phyloP scores from a whole-genome alignment of 2,329 filamentous ascomycete genomes.

The Xylariaceae sp. region DNA sequence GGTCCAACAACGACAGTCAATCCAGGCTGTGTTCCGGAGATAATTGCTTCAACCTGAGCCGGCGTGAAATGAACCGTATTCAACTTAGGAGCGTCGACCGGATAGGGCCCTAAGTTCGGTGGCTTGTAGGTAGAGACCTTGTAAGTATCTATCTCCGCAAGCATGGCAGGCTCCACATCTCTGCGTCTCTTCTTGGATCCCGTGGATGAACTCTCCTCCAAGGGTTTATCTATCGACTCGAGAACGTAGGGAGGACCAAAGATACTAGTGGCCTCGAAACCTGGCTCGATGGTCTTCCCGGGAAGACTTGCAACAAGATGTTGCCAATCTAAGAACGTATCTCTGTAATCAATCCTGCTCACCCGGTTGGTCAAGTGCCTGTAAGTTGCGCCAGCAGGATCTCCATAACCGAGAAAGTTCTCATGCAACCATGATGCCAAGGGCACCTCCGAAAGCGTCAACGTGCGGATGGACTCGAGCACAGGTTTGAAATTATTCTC shows the following conservation, averaged over 20 bases:
- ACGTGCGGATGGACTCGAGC: constrained; percentile 80
- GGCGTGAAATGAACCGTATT: constrained; percentile 87
- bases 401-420: constrained; percentile 95
- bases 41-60: constrained; percentile 85
- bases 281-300: constrained; percentile 78
- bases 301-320: constrained; percentile 86
- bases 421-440: constrained; percentile 91
- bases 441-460: constrained; percentile 79
- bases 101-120: constrained; percentile 84
- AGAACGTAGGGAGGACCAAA: constrained; percentile 87
- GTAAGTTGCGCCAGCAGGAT: constrained; percentile 82
- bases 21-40: constrained; percentile 89
- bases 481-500: constrained; percentile 98
- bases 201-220: constrained; percentile 48
- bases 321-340: constrained; percentile 94
- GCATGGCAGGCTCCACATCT: constrained; percentile 63
- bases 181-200: constrained; percentile 82
- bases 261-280: constrained; percentile 62
- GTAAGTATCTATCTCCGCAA: constrained; percentile 60
- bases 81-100: constrained; percentile 71
- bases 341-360: constrained; percentile 78
- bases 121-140: constrained; percentile 87
- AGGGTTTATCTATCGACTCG: constrained; percentile 55
- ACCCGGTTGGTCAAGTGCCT: constrained; percentile 74
- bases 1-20: constrained; percentile 91